Conservation (phyloP, 2,329 filamentous ascomycete genomes). For the Aspergillus novoparasiticus region DNA sequence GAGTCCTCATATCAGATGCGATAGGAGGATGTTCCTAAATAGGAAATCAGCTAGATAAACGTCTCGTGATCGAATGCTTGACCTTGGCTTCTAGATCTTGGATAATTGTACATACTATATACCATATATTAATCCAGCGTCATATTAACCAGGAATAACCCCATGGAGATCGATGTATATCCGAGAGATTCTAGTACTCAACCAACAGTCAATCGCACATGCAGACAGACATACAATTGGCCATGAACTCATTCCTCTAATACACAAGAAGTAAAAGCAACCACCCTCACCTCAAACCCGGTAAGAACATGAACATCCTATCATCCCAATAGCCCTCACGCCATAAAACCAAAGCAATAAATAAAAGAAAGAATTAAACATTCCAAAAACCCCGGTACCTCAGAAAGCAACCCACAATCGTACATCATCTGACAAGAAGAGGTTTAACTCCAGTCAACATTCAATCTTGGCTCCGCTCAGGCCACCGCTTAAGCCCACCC, state of each 20-base stretch:
- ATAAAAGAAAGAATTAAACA: not conserved
- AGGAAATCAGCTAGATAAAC: not conserved
- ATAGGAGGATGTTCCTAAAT: not conserved
- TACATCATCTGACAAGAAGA: not conserved
- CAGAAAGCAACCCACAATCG: not conserved
- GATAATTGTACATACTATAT: not conserved
- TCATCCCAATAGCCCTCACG: not conserved
- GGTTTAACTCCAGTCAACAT: not conserved
- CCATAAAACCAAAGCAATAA: not conserved
- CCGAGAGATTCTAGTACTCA: not conserved
- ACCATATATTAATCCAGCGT: not conserved
- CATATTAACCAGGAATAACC: not conserved
- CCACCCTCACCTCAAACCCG: no score
- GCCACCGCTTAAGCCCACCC: slow-evolving; percentile 21
- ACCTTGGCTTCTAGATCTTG: not conserved
- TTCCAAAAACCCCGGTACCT: not conserved
- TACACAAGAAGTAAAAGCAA: not conserved
- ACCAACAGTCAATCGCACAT: not conserved
- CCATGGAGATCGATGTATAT: not conserved
- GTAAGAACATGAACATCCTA: not conserved
- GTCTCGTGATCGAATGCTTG: not conserved
- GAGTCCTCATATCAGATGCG: not conserved
- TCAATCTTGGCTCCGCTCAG: slow-evolving; percentile 20
- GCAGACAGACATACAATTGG: not conserved
- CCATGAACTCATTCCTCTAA: not conserved